A percentile compares a stretch with the other conserved stretches of the same genome.
These are phyloP conservation scores for Adenanthera pavonina DNA, from an alignment of 306 rosid species.

Conservation along the genomic window DNA sequence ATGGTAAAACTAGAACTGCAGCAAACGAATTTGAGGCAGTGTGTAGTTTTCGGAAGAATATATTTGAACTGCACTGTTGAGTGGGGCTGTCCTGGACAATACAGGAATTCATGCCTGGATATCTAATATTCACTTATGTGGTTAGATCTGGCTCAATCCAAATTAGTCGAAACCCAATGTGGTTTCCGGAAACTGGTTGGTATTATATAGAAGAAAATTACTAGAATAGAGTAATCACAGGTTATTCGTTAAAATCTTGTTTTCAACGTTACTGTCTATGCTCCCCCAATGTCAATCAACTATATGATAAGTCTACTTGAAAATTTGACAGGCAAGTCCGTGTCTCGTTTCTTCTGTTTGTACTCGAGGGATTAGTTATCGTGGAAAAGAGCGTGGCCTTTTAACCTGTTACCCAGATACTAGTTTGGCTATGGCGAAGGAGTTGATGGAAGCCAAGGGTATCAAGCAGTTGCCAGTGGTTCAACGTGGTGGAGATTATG, in stretches of 20 bases:
- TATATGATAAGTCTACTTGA: slow-evolving; percentile 22
- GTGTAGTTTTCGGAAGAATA: slow-evolving; percentile 30
- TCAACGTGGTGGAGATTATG: slow-evolving; percentile 58
- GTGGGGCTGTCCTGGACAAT: not conserved
- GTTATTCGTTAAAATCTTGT: slow-evolving; percentile 25
- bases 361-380: slow-evolving; percentile 83
- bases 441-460: slow-evolving; percentile 96
- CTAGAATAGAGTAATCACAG: slow-evolving; percentile 9
- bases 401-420: slow-evolving; percentile 85
- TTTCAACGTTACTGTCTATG: not conserved
- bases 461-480: slow-evolving; percentile 93
- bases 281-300: slow-evolving; percentile 20
- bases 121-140: not conserved
- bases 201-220: not conserved
- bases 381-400: slow-evolving; percentile 80
- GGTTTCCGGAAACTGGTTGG: too few relatives aligned
- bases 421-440: slow-evolving; percentile 81
- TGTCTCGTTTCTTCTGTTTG: slow-evolving; percentile 82
- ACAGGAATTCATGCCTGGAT: slow-evolving; percentile 26
- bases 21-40: not conserved
- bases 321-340: slow-evolving; percentile 60
- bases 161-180: too few relatives aligned
- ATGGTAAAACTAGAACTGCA: not conserved
- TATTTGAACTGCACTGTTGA: slow-evolving; percentile 8
- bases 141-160: too few relatives aligned